Evolutionary conservation across 2,329 filamentous ascomycete species (phyloP).

Genomic region (Magnaporthiopsis poae): DNA sequence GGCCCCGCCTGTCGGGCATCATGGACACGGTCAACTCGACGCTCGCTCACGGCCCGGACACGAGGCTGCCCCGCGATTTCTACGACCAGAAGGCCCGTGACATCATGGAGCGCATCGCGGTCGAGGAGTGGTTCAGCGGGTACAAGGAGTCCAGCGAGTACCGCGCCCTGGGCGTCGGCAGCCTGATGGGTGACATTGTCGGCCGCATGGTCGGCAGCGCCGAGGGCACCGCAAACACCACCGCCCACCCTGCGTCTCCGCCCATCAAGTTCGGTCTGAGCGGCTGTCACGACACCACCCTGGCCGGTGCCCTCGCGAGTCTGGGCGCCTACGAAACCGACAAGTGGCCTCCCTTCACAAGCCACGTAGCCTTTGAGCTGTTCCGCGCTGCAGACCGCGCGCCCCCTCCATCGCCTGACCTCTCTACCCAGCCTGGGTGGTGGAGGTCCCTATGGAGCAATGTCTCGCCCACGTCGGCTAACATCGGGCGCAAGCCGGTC

Average conservation of each 20-base stretch:
- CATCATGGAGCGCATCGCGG: slow-evolving; percentile 64
- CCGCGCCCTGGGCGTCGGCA: slow-evolving; percentile 78
- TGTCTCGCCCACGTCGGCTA: slow-evolving; percentile 21
- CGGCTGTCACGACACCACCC: slow-evolving; percentile 88
- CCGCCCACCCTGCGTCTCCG: slow-evolving; percentile 15
- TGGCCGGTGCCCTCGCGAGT: slow-evolving; percentile 67
- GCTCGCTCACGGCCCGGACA: slow-evolving; percentile 70
- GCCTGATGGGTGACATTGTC: slow-evolving; percentile 73
- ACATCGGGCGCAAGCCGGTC: slow-evolving; percentile 52
- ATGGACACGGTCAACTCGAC: slow-evolving; percentile 92
- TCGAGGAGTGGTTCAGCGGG: slow-evolving; percentile 88
- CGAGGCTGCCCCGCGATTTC: slow-evolving; percentile 72
- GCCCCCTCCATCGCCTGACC: not conserved
- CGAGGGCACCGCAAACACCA: slow-evolving; percentile 41
- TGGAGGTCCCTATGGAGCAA: slow-evolving; percentile 1
- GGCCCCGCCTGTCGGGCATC: slow-evolving; percentile 75
- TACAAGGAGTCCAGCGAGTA: slow-evolving; percentile 80
- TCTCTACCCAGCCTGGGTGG: not conserved
- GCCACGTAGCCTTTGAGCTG: slow-evolving; percentile 81
- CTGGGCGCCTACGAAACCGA: slow-evolving; percentile 66
- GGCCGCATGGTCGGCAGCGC: slow-evolving; percentile 60
- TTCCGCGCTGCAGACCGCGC: slow-evolving; percentile 39
- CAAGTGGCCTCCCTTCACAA: slow-evolving; percentile 87
- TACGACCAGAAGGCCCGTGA: slow-evolving; percentile 65
- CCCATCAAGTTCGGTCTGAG: slow-evolving; percentile 66